These are phyloP conservation scores for Gaeumannomyces sp. DNA, from an alignment of 2,329 filamentous ascomycete species.

Conservation along the genomic window DNA sequence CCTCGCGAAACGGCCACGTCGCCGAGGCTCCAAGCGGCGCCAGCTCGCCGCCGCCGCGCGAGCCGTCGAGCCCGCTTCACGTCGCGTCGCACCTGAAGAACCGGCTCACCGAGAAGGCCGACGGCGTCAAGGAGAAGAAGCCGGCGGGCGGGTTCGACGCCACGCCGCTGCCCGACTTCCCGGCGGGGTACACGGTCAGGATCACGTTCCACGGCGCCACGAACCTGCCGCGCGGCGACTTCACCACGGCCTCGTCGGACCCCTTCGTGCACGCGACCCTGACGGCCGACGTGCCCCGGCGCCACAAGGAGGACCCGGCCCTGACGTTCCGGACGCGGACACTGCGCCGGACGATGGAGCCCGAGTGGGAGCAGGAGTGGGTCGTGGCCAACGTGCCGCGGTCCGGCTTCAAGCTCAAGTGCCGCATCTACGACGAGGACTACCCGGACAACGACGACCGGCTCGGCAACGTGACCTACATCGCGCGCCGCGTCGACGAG, in stretches of 20 bases:
- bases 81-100: conserved; percentile 7
- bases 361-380: conserved; percentile 81
- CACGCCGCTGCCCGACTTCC: conserved; percentile 68
- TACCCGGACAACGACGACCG: conserved; percentile 79
- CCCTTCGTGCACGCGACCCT: conserved; percentile 78
- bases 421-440: conserved; percentile 86
- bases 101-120: conserved; percentile 10
- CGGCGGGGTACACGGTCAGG: conserved; percentile 75
- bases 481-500: conserved; percentile 52
- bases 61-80: not conserved
- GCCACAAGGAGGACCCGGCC: conserved; percentile 81
- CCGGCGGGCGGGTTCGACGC: conserved; percentile 18
- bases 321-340: conserved; percentile 72
- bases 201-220: conserved; percentile 77
- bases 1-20: not conserved
- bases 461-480: conserved; percentile 76
- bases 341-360: conserved; percentile 63
- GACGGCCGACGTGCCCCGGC: conserved; percentile 58
- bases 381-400: conserved; percentile 79
- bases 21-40: not conserved
- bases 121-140: conserved; percentile 12
- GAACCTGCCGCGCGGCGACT: conserved; percentile 78
- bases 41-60: too few species aligned
- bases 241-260: conserved; percentile 72
- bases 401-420: conserved; percentile 77